A percentile compares a stretch with the other conserved stretches of the same genome.
Conservation (phyloP, 768 basidiomycete genomes). For the Mycena maculata region DNA sequence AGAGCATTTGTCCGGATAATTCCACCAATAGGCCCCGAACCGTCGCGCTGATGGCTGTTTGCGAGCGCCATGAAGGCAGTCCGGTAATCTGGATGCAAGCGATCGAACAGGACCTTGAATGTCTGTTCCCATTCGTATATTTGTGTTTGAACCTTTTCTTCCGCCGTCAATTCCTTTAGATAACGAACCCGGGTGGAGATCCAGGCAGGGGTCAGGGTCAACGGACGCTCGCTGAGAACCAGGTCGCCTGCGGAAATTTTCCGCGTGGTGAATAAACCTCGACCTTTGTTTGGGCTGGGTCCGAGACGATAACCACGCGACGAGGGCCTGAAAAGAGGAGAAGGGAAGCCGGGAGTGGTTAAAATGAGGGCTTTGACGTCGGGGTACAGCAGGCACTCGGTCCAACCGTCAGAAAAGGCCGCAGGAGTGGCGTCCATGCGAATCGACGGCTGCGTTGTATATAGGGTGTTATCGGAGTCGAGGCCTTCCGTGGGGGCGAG, state of each 20-base stretch:
- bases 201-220: slow-evolving; percentile 1
- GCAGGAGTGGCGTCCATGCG: background rate
- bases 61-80: slow-evolving; percentile 43
- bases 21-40: slow-evolving; percentile 45
- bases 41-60: slow-evolving; percentile 45
- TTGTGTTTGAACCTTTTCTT: background rate
- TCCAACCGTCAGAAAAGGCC: slow-evolving; percentile 7
- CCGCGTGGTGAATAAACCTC: slow-evolving; percentile 20
- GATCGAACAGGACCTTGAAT: slow-evolving; percentile 25
- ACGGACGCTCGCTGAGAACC: slow-evolving; percentile 28
- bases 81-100: slow-evolving; percentile 38
- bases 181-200: background rate
- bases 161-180: background rate
- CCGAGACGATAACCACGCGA: background rate
- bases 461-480: background rate
- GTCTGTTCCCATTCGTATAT: slow-evolving; percentile 15
- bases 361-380: slow-evolving; percentile 16
- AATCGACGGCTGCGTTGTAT: slow-evolving; percentile 15
- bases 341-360: slow-evolving; percentile 23
- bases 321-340: slow-evolving; percentile 7
- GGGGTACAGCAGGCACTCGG: slow-evolving; percentile 19
- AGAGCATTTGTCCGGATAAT: slow-evolving; percentile 45
- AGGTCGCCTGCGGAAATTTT: slow-evolving; percentile 14
- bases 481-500: background rate
- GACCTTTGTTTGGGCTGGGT: slow-evolving; percentile 17